Conservation (phyloP, 129 eudicot species). For the Flaveria bidentis region DNA sequence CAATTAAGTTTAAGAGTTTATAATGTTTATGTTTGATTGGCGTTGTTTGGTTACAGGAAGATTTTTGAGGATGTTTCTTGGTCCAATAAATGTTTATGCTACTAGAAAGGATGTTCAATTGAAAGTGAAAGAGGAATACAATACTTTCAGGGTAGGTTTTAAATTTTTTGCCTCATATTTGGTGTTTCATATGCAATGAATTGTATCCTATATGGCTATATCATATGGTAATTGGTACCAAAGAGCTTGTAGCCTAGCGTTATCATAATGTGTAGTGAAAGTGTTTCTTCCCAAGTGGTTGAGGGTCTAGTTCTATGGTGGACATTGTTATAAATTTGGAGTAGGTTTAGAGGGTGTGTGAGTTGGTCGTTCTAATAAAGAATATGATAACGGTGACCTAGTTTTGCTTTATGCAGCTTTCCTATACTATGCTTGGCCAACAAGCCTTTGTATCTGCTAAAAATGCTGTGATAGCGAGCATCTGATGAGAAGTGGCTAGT, state of each 20-base stretch:
- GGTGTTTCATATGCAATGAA: not conserved
- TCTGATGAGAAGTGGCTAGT: not conserved
- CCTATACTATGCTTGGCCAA: not conserved
- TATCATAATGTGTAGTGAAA: too few relatives aligned
- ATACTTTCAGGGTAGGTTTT: conserved; percentile 61
- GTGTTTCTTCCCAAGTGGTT: too few relatives aligned
- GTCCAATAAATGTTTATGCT: conserved; percentile 83
- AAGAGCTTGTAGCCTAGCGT: too few relatives aligned
- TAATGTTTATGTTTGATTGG: not conserved
- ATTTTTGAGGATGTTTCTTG: conserved; percentile 80
- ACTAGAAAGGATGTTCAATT: conserved; percentile 82
- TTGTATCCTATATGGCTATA: not conserved
- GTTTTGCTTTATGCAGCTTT: conserved; percentile 14
- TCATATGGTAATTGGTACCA: not conserved
- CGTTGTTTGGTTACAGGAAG: conserved; percentile 49
- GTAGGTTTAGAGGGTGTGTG: too few relatives aligned
- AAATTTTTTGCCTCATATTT: not conserved
- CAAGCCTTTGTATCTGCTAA: not conserved
- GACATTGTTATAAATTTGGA: too few relatives aligned
- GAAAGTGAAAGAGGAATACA: conserved; percentile 93
- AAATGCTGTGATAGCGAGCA: not conserved
- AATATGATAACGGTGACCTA: not conserved
- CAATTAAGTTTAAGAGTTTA: not conserved
- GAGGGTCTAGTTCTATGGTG: too few relatives aligned
- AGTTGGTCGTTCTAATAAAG: too few relatives aligned